phyloP scores from a whole-genome alignment of 495 filamentous ascomycete species.

The Aspergillus campestris region DNA sequence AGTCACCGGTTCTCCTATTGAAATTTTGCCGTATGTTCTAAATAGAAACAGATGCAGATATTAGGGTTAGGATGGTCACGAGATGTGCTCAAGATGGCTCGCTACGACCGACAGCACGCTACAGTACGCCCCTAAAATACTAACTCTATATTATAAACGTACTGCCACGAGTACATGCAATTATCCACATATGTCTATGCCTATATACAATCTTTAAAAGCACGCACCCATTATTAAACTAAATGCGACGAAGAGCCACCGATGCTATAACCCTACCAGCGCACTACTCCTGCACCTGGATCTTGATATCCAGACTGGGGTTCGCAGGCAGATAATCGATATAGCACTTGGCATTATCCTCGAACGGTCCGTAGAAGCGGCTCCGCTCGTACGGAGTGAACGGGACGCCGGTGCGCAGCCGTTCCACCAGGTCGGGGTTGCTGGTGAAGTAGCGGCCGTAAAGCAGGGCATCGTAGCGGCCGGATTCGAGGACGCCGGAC shows the following conservation, averaged over 20 bases:
- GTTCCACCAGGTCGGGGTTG: constrained; percentile 17
- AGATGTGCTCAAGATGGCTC: no score
- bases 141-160: no score
- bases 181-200: no score
- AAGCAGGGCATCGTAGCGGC: constrained; percentile 30
- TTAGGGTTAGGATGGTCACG: no score
- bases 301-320: constrained; percentile 1
- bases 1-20: no score
- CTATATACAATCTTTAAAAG: no score
- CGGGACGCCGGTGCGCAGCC: constrained; percentile 7
- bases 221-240: no score
- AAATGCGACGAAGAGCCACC: not conserved
- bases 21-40: no score
- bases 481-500: constrained; percentile 36
- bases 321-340: constrained; percentile 20
- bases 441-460: constrained; percentile 17
- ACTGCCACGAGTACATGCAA: no score
- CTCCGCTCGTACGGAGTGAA: constrained; percentile 13
- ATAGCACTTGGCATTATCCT: constrained; percentile 26
- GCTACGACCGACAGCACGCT: no score
- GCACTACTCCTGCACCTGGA: constrained; percentile 17
- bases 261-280: constrained; percentile 36
- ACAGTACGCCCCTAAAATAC: no score
- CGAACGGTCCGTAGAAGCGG: constrained; percentile 23
- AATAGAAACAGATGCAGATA: no score